Base-by-base conservation (phyloP, 2,329 filamentous ascomycete species). In the Claviceps africana region DNA sequence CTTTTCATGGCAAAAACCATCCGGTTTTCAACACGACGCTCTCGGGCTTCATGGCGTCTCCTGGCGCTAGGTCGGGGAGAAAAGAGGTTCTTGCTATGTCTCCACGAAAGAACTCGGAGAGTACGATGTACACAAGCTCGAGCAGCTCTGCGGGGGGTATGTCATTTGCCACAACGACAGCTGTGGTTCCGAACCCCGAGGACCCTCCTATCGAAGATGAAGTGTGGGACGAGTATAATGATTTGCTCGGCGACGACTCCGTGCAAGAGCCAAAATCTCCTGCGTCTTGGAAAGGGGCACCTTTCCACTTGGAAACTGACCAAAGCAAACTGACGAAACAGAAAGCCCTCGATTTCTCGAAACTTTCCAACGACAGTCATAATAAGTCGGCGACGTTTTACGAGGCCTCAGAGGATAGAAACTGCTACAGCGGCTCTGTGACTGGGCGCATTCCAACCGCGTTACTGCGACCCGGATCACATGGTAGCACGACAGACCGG, bases 191-290 rank as follows among this genome's bases (percentile, higher is more conserved):
- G 0, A 70, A 72, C 3, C 73, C 79, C 1, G 73, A 72, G 45
- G 79, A 81, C 4, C 82, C 80, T 0, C 75, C 83, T 4, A 80
- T 72, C 1, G 86, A 94, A 57, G 91, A 96, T 60, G 91, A 96
- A 62, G 78, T 95, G 1, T 97, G 91, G 91, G 83, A 90, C 50
- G 91, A 95, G 67, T 96, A 94, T 62, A 83, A 97, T 58, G 91
- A 96, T 60, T 71, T 96, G 13, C 78, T 96, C 51, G 86, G 86
- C 50, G 83, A 87, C 11, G 75, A 74, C 10, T 63, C 64, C 1
- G 53, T 61, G 33, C 70, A 71, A 56, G 67, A 67, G 1, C 73
- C 74, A 2, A 67, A 69, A 1, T 81, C 79, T 1, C 70, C 75
- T 5, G 76, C 74, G 1, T 81, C 78, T 0, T 82, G 81, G 0